A percentile compares a stretch with the other conserved stretches of the same genome.
Conservation (phyloP, 306 rosid species). For the Acacia acuminata region DNA sequence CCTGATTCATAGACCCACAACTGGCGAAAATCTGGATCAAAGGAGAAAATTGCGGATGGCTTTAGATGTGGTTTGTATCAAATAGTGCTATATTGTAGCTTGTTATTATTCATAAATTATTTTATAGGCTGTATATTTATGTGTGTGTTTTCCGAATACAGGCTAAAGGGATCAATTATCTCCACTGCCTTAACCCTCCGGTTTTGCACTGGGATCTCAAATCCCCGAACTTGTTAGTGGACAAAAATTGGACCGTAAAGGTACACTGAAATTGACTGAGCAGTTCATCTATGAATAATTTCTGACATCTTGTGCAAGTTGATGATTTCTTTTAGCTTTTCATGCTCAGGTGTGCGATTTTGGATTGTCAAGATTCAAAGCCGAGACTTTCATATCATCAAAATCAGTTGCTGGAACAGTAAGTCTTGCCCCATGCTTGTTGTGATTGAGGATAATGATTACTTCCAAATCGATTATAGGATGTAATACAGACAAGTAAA, state of each 20-base stretch:
- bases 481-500: slow-evolving; percentile 4
- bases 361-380: slow-evolving; percentile 97
- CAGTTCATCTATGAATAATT: neutral
- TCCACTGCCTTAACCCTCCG: slow-evolving; percentile 90
- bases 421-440: slow-evolving; percentile 34
- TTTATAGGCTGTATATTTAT: neutral
- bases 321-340: slow-evolving; percentile 29
- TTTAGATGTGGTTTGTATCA: slow-evolving; percentile 78
- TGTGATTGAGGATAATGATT: neutral
- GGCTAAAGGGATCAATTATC: slow-evolving; percentile 99
- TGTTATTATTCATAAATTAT: neutral
- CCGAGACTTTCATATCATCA: slow-evolving; percentile 84
- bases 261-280: slow-evolving; percentile 36
- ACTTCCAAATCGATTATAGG: neutral
- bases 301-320: neutral
- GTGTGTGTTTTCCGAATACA: slow-evolving; percentile 19
- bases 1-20: slow-evolving; percentile 82
- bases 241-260: slow-evolving; percentile 95
- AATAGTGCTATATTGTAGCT: neutral
- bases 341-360: slow-evolving; percentile 79
- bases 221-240: slow-evolving; percentile 94
- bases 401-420: slow-evolving; percentile 99
- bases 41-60: slow-evolving; percentile 90
- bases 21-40: slow-evolving; percentile 74
- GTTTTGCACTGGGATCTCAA: slow-evolving; percentile 97